A percentile compares a stretch with the other conserved stretches of the same genome.
phyloP scores from a whole-genome alignment of 2,329 filamentous ascomycete genomes.

The Zasmidium cellare region DNA sequence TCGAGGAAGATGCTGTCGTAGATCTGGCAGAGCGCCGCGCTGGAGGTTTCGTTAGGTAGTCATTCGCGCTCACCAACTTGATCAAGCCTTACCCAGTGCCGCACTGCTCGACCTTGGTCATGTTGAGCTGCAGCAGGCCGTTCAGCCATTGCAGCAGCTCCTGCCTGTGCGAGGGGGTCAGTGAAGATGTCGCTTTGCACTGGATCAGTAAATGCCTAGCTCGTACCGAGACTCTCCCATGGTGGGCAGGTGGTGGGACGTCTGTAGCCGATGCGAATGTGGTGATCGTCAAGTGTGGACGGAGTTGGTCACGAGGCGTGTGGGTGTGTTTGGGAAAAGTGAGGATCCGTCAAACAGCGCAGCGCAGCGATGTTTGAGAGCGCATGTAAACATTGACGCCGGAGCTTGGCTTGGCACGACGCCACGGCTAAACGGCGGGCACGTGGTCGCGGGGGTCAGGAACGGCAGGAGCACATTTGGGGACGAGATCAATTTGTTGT shows the following conservation, averaged over 20 bases:
- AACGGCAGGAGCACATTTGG: too few species aligned
- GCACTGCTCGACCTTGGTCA: conserved; percentile 98
- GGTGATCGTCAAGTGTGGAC: too few species aligned
- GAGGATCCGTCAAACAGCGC: too few species aligned
- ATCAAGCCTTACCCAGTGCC: conserved; percentile 78
- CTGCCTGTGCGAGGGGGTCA: conserved; percentile 63
- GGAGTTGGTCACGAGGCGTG: too few species aligned
- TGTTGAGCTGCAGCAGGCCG: conserved; percentile 94
- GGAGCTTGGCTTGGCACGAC: too few species aligned
- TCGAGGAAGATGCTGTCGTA: conserved; percentile 98
- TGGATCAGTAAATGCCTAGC: not conserved
- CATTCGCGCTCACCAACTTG: not conserved
- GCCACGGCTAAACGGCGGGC: too few species aligned
- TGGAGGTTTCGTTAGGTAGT: conserved; percentile 43
- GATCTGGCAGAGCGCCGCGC: conserved; percentile 92
- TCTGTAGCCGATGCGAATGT: not conserved
- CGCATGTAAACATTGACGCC: too few species aligned
- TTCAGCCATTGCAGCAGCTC: conserved; percentile 97
- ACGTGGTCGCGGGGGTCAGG: too few species aligned
- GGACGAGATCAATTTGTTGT: too few species aligned
- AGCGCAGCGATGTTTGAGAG: not conserved
- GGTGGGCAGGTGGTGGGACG: not conserved
- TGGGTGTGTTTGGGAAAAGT: too few species aligned
- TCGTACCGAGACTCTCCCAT: conserved; percentile 31
- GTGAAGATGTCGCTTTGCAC: not conserved